Conservation (phyloP, 768 basidiomycete species). For the Roridomyces roridus region DNA sequence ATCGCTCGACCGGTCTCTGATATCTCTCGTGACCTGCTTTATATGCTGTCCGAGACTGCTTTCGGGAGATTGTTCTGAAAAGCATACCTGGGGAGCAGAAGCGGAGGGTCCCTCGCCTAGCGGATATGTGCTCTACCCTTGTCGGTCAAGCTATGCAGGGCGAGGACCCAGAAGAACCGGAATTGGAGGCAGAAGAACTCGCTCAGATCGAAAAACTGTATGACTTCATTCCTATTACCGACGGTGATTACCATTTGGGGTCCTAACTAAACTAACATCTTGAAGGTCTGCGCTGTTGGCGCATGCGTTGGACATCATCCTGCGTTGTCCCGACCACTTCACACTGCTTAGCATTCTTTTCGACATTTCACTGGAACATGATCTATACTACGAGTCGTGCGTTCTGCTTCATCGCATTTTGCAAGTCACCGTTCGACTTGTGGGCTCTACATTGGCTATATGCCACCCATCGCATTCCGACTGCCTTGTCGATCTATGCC, state of each 20-base stretch:
- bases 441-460: slow-evolving; percentile 34
- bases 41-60: slow-evolving; percentile 61
- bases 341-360: slow-evolving; percentile 57
- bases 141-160: slow-evolving; percentile 53
- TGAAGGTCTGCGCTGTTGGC: slow-evolving; percentile 55
- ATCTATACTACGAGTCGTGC: slow-evolving; percentile 49
- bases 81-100: slow-evolving; percentile 17
- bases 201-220: slow-evolving; percentile 49
- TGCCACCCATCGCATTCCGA: slow-evolving; percentile 51
- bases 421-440: slow-evolving; percentile 40
- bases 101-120: slow-evolving; percentile 41
- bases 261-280: background rate
- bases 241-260: slow-evolving; percentile 49
- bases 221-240: slow-evolving; percentile 59
- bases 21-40: slow-evolving; percentile 27
- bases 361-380: slow-evolving; percentile 53
- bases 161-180: slow-evolving; percentile 26
- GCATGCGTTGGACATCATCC: slow-evolving; percentile 56
- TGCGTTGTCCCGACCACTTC: slow-evolving; percentile 53
- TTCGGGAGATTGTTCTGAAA: slow-evolving; percentile 54
- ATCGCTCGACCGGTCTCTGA: slow-evolving; percentile 24
- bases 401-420: slow-evolving; percentile 50
- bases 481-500: slow-evolving; percentile 52
- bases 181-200: slow-evolving; percentile 33
- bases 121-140: slow-evolving; percentile 51